These are phyloP conservation scores for Cicer arietinum DNA, from an alignment of 306 rosid genomes.

Conservation along the genomic window DNA sequence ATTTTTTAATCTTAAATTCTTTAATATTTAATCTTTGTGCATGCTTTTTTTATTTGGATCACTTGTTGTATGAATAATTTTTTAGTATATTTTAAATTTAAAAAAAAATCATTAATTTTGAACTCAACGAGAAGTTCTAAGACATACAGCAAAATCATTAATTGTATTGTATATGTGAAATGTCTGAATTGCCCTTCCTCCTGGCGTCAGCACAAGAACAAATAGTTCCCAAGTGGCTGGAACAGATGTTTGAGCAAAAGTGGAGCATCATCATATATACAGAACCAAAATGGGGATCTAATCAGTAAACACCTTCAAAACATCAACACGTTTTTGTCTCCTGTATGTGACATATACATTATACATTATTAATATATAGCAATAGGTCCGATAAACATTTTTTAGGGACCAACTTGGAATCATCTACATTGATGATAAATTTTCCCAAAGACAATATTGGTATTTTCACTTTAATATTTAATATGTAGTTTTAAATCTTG, in stretches of 20 bases:
- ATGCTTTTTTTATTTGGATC: no score
- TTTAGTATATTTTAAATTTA: no score
- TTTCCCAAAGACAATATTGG: constrained; percentile 15
- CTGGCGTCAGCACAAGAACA: constrained; percentile 18
- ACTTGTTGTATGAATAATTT: no score
- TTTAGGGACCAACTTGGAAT: constrained; percentile 37
- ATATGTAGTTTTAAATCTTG: neutral
- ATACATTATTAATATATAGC: constrained; percentile 27
- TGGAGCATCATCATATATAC: constrained; percentile 45
- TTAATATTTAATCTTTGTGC: no score
- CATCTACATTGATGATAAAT: neutral
- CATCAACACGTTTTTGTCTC: constrained; percentile 50
- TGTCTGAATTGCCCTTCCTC: constrained; percentile 15
- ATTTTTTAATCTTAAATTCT: no score
- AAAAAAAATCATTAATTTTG: no score
- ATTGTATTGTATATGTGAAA: neutral
- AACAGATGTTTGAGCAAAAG: constrained; percentile 42
- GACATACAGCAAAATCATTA: neutral
- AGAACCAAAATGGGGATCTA: constrained; percentile 61
- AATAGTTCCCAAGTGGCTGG: constrained; percentile 37
- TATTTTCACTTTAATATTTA: neutral
- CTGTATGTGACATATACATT: constrained; percentile 21
- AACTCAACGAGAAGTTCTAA: no score
- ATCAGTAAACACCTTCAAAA: constrained; percentile 60
- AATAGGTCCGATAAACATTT: constrained; percentile 24